Evolutionary conservation across 495 filamentous ascomycete species (phyloP).

Genomic region (Neurospora tetrasperma): DNA sequence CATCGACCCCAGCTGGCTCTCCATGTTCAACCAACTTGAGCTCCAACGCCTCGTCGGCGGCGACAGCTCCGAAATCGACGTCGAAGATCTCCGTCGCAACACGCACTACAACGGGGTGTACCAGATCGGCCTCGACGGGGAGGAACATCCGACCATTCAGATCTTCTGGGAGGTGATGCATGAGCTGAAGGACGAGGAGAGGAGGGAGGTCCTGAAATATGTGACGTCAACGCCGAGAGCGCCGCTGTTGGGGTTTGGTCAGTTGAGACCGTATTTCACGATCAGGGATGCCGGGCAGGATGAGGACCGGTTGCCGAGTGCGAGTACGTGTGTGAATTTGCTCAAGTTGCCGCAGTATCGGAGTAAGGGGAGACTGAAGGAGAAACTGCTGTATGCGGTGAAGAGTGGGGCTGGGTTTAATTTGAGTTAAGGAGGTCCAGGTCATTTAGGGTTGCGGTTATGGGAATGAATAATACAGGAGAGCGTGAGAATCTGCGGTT

Average conservation of each 20-base stretch:
- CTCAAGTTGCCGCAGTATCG: conserved; percentile 84
- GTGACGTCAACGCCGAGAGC: conserved; percentile 89
- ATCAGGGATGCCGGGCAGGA: conserved; percentile 82
- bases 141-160: conserved; percentile 73
- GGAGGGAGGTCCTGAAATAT: conserved; percentile 83
- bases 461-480: no score
- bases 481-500: no score
- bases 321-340: conserved; percentile 94
- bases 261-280: conserved; percentile 76
- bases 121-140: conserved; percentile 70
- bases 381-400: conserved; percentile 83
- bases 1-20: conserved; percentile 85
- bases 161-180: conserved; percentile 92
- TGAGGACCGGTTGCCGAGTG: conserved; percentile 72
- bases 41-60: conserved; percentile 88
- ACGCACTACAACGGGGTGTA: conserved; percentile 87
- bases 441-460: no score
- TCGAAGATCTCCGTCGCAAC: conserved; percentile 77
- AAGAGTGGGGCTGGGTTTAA: conserved; percentile 93
- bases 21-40: conserved; percentile 97
- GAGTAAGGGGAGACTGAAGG: conserved; percentile 49
- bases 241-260: conserved; percentile 82
- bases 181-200: conserved; percentile 58
- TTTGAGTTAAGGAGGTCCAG: conserved; percentile 46
- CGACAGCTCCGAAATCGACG: conserved; percentile 71